Base-by-base conservation (phyloP, 2,329 filamentous ascomycete species). In the Rasamsonia emersonii region DNA sequence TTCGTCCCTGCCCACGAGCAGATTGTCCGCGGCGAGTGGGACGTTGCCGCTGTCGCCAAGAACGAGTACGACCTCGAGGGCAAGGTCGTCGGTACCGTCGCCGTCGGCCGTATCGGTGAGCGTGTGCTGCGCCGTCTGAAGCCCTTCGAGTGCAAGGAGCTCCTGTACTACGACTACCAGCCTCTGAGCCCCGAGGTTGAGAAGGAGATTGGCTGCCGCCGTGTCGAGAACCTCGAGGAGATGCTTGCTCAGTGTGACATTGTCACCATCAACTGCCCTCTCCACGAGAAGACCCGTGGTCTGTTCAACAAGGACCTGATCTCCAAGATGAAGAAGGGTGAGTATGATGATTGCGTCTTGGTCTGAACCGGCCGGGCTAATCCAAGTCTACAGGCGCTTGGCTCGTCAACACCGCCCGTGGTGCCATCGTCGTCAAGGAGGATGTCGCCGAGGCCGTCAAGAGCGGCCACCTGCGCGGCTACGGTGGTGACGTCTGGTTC, bases 111-210 rank as follows among this genome's bases (percentile, higher is more conserved):
- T 61, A 98, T 98, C 53, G 91, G 91, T 54, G 88, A 96, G 79
- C 88, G 91, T 67, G 91, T 98, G 37, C 78, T 98, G 50, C 83
- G 89, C 64, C 80, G 91, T 47, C 81, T 98, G 54, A 93, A 93
- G 79, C 71, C 88, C 47, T 98, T 98, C 59, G 89, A 94, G 73
- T 98, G 91, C 85, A 94, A 94, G 80, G 89, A 96, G 75, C 77
- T 98, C 30, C 77, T 96, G 44, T 98, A 98, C 83, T 96, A 84
- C 62, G 91, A 98, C 71, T 98, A 98, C 82, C 91, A 98, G 75
- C 86, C 89, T 32, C 74, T 98, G 45, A 73, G 68, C 39, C 56
- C 85, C 39, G 86, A 94, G 71, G 72, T 78, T 52, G 88, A 96
- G 77, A 78, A 82, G 66, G 89, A 95, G 73, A 96, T 96, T 66